These are phyloP conservation scores for Asterochloris sp. DNA, from an alignment of 139 green algal genomes.

Conservation along the genomic window DNA sequence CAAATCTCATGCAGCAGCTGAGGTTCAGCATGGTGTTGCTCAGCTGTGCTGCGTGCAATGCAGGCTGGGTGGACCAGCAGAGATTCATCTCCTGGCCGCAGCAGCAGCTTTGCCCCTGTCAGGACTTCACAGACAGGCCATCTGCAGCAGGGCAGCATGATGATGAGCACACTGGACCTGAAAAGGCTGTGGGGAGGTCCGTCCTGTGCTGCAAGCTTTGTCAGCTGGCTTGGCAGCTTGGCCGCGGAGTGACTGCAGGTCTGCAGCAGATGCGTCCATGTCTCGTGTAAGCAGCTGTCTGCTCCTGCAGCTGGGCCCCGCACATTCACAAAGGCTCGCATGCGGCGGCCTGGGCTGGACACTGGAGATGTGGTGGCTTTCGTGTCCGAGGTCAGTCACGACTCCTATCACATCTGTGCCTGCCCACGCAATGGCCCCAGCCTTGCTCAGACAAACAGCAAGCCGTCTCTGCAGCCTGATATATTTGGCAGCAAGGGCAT, in stretches of 20 bases:
- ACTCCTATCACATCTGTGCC: not conserved
- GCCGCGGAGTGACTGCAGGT: not conserved
- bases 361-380: slow-evolving; percentile 22
- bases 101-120: slow-evolving; percentile 6
- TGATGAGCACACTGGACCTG: slow-evolving; percentile 1
- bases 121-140: slow-evolving; percentile 1
- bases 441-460: not conserved
- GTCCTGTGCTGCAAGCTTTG: not conserved
- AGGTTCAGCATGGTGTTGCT: too few relatives aligned
- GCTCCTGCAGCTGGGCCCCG: slow-evolving; percentile 15
- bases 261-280: not conserved
- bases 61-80: not conserved
- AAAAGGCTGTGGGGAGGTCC: slow-evolving; percentile 8
- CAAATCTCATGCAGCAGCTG: too few relatives aligned
- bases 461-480: not conserved
- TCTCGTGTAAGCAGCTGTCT: not conserved
- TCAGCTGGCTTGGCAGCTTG: not conserved
- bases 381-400: slow-evolving; percentile 3
- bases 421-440: too few relatives aligned
- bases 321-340: slow-evolving; percentile 1
- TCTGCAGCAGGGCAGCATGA: slow-evolving; percentile 4
- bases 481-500: not conserved
- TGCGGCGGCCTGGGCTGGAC: slow-evolving; percentile 12
- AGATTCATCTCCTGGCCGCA: slow-evolving; percentile 11
- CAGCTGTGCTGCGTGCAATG: too few relatives aligned